phyloP scores from a whole-genome alignment of 768 basidiomycete genomes.

The Lanmaoa pseudosensibilis region DNA sequence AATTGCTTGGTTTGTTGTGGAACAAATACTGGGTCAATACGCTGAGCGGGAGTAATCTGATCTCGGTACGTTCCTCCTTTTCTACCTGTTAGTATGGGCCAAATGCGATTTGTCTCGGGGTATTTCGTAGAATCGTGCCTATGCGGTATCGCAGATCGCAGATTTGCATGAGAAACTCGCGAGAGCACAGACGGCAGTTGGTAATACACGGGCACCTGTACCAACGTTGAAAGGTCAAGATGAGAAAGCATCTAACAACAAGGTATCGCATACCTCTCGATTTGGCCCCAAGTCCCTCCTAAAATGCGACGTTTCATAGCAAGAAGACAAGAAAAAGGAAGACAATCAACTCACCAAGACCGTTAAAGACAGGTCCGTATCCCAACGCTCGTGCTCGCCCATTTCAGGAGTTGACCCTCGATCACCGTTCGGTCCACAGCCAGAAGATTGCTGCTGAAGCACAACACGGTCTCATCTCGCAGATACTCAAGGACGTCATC shows the following conservation, averaged over 20 bases:
- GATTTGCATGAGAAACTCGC: constrained; percentile 90
- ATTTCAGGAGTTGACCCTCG: not conserved
- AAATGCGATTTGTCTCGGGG: not conserved
- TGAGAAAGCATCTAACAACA: constrained; percentile 38
- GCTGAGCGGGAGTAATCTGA: constrained; percentile 86
- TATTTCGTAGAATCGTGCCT: constrained; percentile 79
- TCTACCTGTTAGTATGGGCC: not conserved
- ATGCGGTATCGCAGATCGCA: constrained; percentile 85
- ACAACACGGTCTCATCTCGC: constrained; percentile 91
- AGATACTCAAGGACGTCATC: constrained; percentile 90
- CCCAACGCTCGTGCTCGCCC: not conserved
- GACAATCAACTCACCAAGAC: constrained; percentile 85
- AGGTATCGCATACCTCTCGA: constrained; percentile 36
- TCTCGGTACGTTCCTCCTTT: constrained; percentile 60
- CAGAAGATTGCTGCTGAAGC: constrained; percentile 88
- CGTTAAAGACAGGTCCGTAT: constrained; percentile 81
- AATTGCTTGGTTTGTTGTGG: constrained; percentile 89
- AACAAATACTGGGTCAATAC: constrained; percentile 99
- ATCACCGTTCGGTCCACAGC: constrained; percentile 39
- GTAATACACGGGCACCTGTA: constrained; percentile 55
- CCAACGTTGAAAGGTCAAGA: constrained; percentile 55
- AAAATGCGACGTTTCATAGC: constrained; percentile 18
- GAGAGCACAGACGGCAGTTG: constrained; percentile 62
- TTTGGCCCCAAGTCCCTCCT: not conserved
- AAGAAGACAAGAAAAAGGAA: constrained; percentile 80